These are phyloP conservation scores for Capsicum pubescens DNA, from an alignment of 257 asterid genomes.

Conservation along the genomic window DNA sequence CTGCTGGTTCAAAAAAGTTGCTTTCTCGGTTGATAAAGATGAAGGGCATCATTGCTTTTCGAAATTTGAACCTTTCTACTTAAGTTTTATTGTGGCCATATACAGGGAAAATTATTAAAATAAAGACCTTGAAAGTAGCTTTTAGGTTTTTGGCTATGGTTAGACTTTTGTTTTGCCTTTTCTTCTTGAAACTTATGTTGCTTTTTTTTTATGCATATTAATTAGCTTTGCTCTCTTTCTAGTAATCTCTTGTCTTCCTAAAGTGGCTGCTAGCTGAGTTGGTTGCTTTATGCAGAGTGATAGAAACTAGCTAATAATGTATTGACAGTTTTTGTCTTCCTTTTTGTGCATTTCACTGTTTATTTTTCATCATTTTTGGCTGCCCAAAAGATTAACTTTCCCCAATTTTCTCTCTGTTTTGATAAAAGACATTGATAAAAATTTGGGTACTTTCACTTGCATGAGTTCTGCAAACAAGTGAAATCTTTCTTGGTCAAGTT, in stretches of 20 bases:
- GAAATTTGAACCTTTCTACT: neutral
- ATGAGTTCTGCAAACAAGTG: too few relatives aligned
- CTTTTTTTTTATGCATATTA: too few relatives aligned
- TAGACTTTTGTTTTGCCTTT: neutral
- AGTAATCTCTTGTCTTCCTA: neutral
- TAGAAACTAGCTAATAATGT: neutral
- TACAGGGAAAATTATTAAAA: neutral
- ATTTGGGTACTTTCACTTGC: too few relatives aligned
- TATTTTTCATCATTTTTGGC: neutral
- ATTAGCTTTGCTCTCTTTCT: too few relatives aligned
- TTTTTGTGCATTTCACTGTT: neutral
- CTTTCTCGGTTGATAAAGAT: neutral
- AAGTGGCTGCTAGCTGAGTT: neutral
- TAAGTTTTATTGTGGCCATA: neutral
- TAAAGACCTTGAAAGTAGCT: too few relatives aligned
- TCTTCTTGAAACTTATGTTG: neutral
- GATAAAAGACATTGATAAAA: too few relatives aligned
- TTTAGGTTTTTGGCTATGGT: neutral
- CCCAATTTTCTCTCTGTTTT: neutral
- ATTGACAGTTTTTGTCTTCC: neutral
- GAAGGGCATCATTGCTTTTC: neutral
- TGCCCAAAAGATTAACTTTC: neutral
- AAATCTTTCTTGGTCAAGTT: too few relatives aligned
- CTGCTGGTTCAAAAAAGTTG: neutral
- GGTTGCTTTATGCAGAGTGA: neutral